Evolutionary conservation across 352 stramenopile genomes (phyloP), one percentile per base, ranked within the genome.

Genomic region (Pythium brachiatum): DNA sequence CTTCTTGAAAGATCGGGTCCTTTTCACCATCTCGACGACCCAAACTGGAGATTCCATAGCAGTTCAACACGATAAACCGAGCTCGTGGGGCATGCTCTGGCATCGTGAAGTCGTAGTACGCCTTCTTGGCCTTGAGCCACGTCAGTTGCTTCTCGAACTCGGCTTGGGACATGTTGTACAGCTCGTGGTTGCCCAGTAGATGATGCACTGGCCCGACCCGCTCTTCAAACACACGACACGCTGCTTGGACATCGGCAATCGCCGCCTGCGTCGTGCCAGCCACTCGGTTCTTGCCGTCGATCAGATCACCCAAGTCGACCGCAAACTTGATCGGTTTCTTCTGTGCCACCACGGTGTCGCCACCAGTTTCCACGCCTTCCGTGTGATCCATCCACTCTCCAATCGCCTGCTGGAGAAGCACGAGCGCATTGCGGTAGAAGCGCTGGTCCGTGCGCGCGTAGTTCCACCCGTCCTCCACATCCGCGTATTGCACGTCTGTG

Each of bases 121-220:
- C 54, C 43, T 75, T 39, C 16, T 70, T 44, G 7, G 51, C 48
- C 16, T 69, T 32, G 43, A 38, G 38, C 59, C 70, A 75, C 11
- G 86, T 50, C 18, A 91, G 63, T 61, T 88, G 64, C 16, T 69
- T 60, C 21, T 76, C 60, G 52, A 90, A 85, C 23, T 72, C 60
- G 0, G 55, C 46, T 12, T 72, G 73, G 6, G 78, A 61, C 48
- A 95, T 83, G 56, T 93, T 93, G 74, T 92, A 92, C 36, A 95
- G 78, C 55, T 95, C 86, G 72, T 95, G 86, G 70, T 95, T 95
- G 48, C 86, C 86, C 56, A 93, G 57, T 27, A 92, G 60, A 64
- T 95, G 86, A 66, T 92, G 81, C 58, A 95, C 75, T 31, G 70
- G 69, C 9, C 77, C 79, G 20, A 92, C 62, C 1, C 41, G 29